Evolutionary conservation across 2,329 filamentous ascomycete species (phyloP), one percentile per base, ranked within the genome.

Genomic region (Pezicula radicicola): DNA sequence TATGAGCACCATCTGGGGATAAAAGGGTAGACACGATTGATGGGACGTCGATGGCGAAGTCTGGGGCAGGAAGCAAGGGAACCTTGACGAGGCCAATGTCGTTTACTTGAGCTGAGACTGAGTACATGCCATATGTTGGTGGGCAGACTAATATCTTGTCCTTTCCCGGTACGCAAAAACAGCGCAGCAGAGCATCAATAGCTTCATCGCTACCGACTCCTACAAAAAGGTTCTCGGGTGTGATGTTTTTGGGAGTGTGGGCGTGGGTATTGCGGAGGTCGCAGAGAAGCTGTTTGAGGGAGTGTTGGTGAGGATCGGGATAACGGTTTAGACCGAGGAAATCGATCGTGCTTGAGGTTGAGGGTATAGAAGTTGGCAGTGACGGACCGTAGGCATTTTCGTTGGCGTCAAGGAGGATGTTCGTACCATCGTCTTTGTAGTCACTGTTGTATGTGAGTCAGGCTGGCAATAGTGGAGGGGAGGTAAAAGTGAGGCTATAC

Each of bases 121-220:
- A 78, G 76, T 99, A 99, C 94, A 99, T 99, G 73, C 94, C 94
- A 70, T 99, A 99, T 1, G 94, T 99, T 1, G 94, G 94, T 16
- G 94, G 94, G 66, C 93, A 97, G 40, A 91, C 93, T 35, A 99
- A 81, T 67, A 99, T 95, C 67, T 89, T 91, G 72, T 99, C 94
- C 59, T 79, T 80, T 43, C 87, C 90, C 1, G 94, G 94, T 2
- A 84, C 75, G 73, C 94, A 99, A 76, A 99, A 99, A 71, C 89
- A 94, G 49, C 94, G 87, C 54, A 99, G 80, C 39, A 99, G 81
- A 6, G 90, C 91, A 72, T 99, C 94, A 67, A 99, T 96, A 57
- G 91, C 93, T 78, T 99, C 94, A 70, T 99, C 94, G 55, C 89
- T 96, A 57, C 94, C 94, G 41, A 97, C 92, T 55, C 94, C 94